Evolutionary conservation across 176 grass and related monocot species (phyloP).

Genomic region (Pontederia crassipes): DNA sequence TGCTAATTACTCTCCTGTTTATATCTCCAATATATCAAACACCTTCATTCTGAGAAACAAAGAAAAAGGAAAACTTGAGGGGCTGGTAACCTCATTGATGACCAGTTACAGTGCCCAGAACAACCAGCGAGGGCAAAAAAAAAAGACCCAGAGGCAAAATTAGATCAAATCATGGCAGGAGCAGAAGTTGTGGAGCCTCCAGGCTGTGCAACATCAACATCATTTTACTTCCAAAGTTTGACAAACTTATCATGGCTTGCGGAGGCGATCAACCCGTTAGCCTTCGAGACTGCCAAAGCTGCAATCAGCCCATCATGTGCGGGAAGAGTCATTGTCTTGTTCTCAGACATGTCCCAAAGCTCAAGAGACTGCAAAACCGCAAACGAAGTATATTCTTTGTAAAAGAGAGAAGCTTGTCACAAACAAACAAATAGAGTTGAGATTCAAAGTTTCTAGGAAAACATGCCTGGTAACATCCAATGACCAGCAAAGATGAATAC

Average conservation of each 20-base stretch:
- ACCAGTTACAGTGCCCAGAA: too few species aligned
- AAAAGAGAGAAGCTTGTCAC: background rate
- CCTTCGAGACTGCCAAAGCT: slow-evolving; percentile 62
- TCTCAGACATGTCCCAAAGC: slow-evolving; percentile 86
- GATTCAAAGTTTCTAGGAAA: background rate
- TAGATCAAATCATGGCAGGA: background rate
- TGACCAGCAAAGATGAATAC: slow-evolving; percentile 57
- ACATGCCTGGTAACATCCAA: slow-evolving; percentile 92
- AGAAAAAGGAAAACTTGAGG: too few species aligned
- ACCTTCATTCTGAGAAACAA: too few species aligned
- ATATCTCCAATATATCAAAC: too few species aligned
- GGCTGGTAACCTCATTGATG: too few species aligned
- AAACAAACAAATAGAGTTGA: background rate
- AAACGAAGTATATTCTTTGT: background rate
- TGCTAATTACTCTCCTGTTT: too few species aligned
- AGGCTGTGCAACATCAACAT: background rate
- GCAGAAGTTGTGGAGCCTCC: background rate
- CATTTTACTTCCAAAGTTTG: slow-evolving; percentile 86
- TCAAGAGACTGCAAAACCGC: slow-evolving; percentile 63
- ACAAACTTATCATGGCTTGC: slow-evolving; percentile 77
- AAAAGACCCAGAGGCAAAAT: background rate
- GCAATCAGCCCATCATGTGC: slow-evolving; percentile 70
- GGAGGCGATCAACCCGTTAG: slow-evolving; percentile 77
- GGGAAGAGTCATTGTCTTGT: slow-evolving; percentile 59
- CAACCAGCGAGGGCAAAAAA: too few species aligned